Evolutionary conservation across 2,329 filamentous ascomycete species (phyloP).

Genomic region (Raffaelea ambrosiae): DNA sequence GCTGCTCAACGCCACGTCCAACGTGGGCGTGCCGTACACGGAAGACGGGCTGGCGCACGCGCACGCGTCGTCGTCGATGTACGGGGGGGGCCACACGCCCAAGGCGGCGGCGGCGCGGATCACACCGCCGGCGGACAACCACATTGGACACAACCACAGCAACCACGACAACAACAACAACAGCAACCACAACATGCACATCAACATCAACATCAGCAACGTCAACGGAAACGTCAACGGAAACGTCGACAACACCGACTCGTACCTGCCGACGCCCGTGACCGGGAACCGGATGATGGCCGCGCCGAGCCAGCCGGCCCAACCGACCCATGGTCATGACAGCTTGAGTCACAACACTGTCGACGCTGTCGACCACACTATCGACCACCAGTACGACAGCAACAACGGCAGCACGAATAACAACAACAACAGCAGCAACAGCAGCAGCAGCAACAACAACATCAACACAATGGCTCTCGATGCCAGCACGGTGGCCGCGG

Average conservation of each 20-base stretch:
- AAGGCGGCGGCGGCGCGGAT: conserved; percentile 21
- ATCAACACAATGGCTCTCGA: conserved; percentile 19
- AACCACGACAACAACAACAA: neutral
- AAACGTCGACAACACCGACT: neutral
- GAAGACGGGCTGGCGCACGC: conserved; percentile 14
- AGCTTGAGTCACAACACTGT: too few relatives aligned
- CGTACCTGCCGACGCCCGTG: conserved; percentile 2
- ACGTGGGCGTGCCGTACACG: conserved; percentile 14
- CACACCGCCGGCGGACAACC: conserved; percentile 43
- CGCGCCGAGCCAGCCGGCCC: neutral
- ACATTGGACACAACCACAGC: conserved; percentile 1
- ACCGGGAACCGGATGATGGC: conserved; percentile 2
- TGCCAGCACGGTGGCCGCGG: conserved; percentile 21
- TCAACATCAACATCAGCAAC: conserved; percentile 1
- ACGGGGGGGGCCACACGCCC: conserved; percentile 8
- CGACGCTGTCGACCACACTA: too few relatives aligned
- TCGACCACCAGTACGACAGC: conserved; percentile 13
- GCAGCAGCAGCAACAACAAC: conserved; percentile 26
- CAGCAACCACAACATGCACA: neutral
- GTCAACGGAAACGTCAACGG: neutral
- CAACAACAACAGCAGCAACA: conserved; percentile 20
- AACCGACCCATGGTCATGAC: too few relatives aligned
- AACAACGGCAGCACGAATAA: neutral
- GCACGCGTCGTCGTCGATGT: conserved; percentile 9
- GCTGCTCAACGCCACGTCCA: conserved; percentile 14